phyloP scores from a whole-genome alignment of 352 stramenopile genomes.

The Pythium myriotylum region DNA sequence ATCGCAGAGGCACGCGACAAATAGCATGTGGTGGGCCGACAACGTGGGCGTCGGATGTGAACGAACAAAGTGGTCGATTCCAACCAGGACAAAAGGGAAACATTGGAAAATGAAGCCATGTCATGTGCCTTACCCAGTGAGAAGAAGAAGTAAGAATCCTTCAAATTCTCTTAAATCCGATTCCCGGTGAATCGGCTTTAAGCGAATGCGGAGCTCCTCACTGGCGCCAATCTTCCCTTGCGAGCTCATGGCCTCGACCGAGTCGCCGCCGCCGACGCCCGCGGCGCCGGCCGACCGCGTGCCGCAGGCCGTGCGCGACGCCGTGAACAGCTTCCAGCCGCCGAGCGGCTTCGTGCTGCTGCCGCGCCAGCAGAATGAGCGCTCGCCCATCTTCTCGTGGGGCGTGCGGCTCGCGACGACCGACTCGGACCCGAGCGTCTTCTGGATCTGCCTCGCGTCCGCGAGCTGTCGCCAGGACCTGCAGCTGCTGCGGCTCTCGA shows the following conservation, averaged over 20 bases:
- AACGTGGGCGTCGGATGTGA: too few species aligned
- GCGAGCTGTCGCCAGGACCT: neutral
- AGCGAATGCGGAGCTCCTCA: too few species aligned
- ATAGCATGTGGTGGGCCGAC: too few species aligned
- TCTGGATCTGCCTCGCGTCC: slow-evolving; percentile 15
- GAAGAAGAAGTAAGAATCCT: too few species aligned
- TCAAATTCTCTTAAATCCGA: too few species aligned
- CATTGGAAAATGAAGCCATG: too few species aligned
- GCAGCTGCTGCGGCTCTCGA: neutral
- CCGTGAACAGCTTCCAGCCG: slow-evolving; percentile 2
- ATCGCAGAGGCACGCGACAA: too few species aligned
- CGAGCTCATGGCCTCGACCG: neutral
- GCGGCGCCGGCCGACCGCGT: neutral
- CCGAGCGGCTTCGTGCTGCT: neutral
- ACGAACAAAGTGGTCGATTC: too few species aligned
- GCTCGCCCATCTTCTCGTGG: slow-evolving; percentile 13
- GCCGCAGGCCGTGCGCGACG: slow-evolving; percentile 6
- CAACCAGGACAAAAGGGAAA: too few species aligned
- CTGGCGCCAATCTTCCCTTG: neutral
- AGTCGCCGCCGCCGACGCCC: neutral
- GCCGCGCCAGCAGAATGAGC: neutral
- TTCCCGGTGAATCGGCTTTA: too few species aligned
- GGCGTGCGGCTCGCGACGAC: slow-evolving; percentile 1
- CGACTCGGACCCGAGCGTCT: neutral
- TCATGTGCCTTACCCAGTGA: too few species aligned